Evolutionary conservation across 1,139 yeast genomes (phyloP), one percentile per base, ranked within the genome.

Genomic region (Pichia sp.): DNA sequence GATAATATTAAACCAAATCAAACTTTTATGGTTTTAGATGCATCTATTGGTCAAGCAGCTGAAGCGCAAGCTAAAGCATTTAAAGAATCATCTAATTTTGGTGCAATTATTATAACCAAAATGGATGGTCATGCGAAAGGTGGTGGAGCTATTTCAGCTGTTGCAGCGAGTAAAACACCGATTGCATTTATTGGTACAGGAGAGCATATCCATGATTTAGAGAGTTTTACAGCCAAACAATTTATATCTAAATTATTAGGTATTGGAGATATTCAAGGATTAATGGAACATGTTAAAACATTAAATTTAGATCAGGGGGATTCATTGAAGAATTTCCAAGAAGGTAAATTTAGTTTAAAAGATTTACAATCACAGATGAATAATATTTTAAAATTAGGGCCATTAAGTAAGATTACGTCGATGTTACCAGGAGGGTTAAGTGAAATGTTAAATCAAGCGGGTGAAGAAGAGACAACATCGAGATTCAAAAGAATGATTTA

Each of bases 41-140:
- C 97, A 1, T 79, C 96, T 4, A 91, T 91, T 50, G 98, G 98
- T 59, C 98, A 91, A 66, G 96, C 97, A 5, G 98, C 98, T 1
- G 96, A 91, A 66, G 74, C 84, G 7, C 98, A 91, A 66, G 88
- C 96, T 7, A 74, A 73, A 55, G 98, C 98, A 2, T 91, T 91
- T 67, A 91, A 91, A 62, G 96, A 88, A 42, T 77, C 91, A 33
- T 72, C 96, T 4, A 79, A 91, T 57, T 91, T 91, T 58, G 98
- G 98, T 56, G 89, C 97, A 21, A 91, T 91, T 51, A 84, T 91
- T 47, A 72, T 91, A 59, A 91, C 98, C 23, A 91, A 91, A 62
- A 82, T 91, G 95, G 98, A 91, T 62, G 98, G 98, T 36, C 97
- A 91, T 59, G 98, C 98, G 31, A 91, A 84, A 64, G 98, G 98